phyloP scores from a whole-genome alignment of 768 basidiomycete species.

The Arthromyces matolae region DNA sequence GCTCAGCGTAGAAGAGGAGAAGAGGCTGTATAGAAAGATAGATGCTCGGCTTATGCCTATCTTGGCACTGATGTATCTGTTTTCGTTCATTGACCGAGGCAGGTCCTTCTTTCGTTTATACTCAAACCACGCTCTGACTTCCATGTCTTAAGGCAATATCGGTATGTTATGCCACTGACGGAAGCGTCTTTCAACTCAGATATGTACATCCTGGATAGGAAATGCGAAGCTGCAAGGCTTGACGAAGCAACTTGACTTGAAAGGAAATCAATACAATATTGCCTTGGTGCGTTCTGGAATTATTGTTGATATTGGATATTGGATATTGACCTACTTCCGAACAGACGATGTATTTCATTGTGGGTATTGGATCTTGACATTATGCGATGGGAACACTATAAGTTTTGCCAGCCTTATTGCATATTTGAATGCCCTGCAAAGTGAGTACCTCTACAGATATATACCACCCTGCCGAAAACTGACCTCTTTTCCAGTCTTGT shows the following conservation, averaged over 20 bases:
- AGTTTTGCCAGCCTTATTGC: slow-evolving; percentile 48
- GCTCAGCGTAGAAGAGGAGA: slow-evolving; percentile 48
- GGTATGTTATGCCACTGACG: slow-evolving; percentile 42
- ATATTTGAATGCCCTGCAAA: slow-evolving; percentile 71
- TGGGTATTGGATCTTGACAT: slow-evolving; percentile 26
- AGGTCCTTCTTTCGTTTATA: slow-evolving; percentile 7
- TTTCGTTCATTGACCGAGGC: slow-evolving; percentile 66
- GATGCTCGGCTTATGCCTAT: slow-evolving; percentile 58
- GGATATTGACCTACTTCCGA: no score
- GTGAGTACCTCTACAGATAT: slow-evolving; percentile 32
- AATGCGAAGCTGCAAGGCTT: slow-evolving; percentile 70
- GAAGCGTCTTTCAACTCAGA: no score
- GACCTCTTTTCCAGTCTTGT: slow-evolving; percentile 35
- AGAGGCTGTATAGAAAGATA: slow-evolving; percentile 53
- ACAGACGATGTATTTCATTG: slow-evolving; percentile 71
- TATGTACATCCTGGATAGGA: no score
- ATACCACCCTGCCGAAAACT: neutral
- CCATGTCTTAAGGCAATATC: slow-evolving; percentile 45
- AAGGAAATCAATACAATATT: slow-evolving; percentile 60
- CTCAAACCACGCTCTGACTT: neutral
- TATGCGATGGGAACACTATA: neutral
- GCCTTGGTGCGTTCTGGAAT: slow-evolving; percentile 51
- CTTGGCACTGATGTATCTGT: slow-evolving; percentile 54
- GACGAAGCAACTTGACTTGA: slow-evolving; percentile 48
- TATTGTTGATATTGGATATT: no score